Evolutionary conservation across 805 yeast genomes (phyloP), one percentile per base, ranked within the genome.

Genomic region (Kodamaea laetipori): DNA sequence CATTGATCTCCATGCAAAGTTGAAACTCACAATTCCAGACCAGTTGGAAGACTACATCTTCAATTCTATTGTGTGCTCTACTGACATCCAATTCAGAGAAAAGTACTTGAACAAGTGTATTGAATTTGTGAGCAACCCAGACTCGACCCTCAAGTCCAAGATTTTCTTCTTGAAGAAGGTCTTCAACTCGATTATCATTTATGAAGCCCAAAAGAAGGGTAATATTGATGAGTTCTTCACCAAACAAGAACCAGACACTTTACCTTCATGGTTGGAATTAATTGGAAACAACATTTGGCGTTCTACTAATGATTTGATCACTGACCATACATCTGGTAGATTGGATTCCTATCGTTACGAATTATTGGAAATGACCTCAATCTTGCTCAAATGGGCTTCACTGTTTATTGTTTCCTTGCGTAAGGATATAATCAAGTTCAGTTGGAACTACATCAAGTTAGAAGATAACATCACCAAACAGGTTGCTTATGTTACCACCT

Each of bases 381-480:
- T 85, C 34, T 66, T 94, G 34, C 78, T 90, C 18, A 82, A 82
- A 56, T 78, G 81, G 64, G 82, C 86, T 1, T 81, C 95, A 0
- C 61, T 67, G 0, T 63, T 73, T 8, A 73, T 88, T 18, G 67
- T 76, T 6, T 84, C 80, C 11, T 74, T 78, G 51, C 74, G 86
- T 33, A 92, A 89, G 57, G 96, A 90, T 53, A 80, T 94, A 33
- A 88, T 94, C 61, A 89, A 88, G 61, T 94, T 90, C 66, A 86
- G 90, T 53, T 94, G 99, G 99, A 86, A 87, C 52, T 86, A 83
- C 55, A 84, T 94, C 57, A 88, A 88, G 53, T 68, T 90, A 24
- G 97, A 90, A 49, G 99, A 94, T 58, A 77, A 82, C 40, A 78
- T 90, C 39, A 80, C 95, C 18, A 94, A 94, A 58, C 96, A 90